Conservation (phyloP, 2,329 filamentous ascomycete genomes). For the Neurospora sp. region DNA sequence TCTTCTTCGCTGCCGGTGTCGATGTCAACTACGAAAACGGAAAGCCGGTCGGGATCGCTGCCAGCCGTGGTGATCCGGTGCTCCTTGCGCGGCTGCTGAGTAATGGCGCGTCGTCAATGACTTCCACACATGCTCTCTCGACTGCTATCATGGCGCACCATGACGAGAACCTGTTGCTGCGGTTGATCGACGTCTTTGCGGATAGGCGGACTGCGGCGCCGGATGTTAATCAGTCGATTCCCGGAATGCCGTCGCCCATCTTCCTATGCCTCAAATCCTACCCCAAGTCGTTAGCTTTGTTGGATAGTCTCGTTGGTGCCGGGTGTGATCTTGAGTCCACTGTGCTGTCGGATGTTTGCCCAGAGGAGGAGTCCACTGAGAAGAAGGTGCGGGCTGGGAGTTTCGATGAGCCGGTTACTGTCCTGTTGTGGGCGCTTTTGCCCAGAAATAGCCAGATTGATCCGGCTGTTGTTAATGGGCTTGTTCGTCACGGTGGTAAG, state of each 20-base stretch:
- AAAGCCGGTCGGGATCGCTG: conserved; percentile 14
- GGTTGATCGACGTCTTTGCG: conserved; percentile 11
- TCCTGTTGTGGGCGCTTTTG: conserved; percentile 17
- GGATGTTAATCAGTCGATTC: conserved; percentile 13
- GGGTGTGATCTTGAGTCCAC: conserved; percentile 15
- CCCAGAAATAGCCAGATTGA: conserved; percentile 11
- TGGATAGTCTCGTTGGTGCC: conserved; percentile 11
- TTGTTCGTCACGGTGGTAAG: conserved; percentile 17
- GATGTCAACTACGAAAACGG: conserved; percentile 19
- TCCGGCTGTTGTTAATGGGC: conserved; percentile 6
- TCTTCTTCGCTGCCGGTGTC: conserved; percentile 12
- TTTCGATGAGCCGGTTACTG: conserved; percentile 12
- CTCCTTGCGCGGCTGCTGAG: conserved; percentile 12
- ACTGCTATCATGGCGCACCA: conserved; percentile 16
- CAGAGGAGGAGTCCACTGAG: background rate
- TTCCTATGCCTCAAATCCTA: conserved; percentile 16
- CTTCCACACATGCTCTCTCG: conserved; percentile 14
- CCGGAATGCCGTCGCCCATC: conserved; percentile 14
- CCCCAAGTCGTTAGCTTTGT: conserved; percentile 10
- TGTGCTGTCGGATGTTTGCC: conserved; percentile 10
- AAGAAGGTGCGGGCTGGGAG: conserved; percentile 1
- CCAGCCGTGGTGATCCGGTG: conserved; percentile 12
- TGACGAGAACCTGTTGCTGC: conserved; percentile 9
- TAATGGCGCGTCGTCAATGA: conserved; percentile 9
- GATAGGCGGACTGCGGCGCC: conserved; percentile 4